phyloP scores from a whole-genome alignment of 495 filamentous ascomycete species.

The Daldinia bambusicola region DNA sequence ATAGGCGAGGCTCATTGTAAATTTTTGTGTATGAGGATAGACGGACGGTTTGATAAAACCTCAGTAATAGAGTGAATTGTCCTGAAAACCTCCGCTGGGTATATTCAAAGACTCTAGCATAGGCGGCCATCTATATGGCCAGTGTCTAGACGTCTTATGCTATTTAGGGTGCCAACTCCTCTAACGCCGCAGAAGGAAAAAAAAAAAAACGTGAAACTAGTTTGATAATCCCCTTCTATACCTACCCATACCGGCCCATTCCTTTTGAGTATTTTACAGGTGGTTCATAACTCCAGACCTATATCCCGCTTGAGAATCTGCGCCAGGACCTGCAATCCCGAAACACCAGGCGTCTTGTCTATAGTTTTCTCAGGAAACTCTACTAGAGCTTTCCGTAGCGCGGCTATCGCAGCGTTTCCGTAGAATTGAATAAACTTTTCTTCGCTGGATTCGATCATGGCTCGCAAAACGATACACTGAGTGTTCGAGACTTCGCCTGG shows the following conservation, averaged over 20 bases:
- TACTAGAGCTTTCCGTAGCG: slow-evolving; percentile 71
- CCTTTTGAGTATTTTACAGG: slow-evolving; percentile 23
- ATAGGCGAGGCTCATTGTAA: slow-evolving; percentile 20
- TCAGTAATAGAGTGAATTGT: slow-evolving; percentile 31
- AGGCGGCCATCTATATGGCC: slow-evolving; percentile 21
- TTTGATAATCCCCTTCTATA: slow-evolving; percentile 18
- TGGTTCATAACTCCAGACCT: slow-evolving; percentile 57
- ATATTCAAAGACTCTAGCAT: slow-evolving; percentile 31
- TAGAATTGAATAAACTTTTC: slow-evolving; percentile 79
- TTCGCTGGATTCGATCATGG: slow-evolving; percentile 77
- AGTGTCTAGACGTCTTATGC: slow-evolving; percentile 35
- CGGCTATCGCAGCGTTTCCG: slow-evolving; percentile 72
- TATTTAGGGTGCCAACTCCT: slow-evolving; percentile 14
- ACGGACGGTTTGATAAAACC: slow-evolving; percentile 2
- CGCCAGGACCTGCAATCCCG: slow-evolving; percentile 67
- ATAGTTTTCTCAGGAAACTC: slow-evolving; percentile 70
- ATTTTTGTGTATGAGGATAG: slow-evolving; percentile 14
- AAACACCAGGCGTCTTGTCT: slow-evolving; percentile 63
- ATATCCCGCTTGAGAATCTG: slow-evolving; percentile 68
- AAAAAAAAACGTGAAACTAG: background rate
- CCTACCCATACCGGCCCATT: slow-evolving; percentile 19
- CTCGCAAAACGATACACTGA: slow-evolving; percentile 80
- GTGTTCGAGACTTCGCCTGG: slow-evolving; percentile 73
- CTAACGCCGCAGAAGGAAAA: slow-evolving; percentile 20
- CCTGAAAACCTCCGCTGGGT: slow-evolving; percentile 26